Conservation (phyloP, 2,329 filamentous ascomycete genomes). For the Penicillium corylophilum region DNA sequence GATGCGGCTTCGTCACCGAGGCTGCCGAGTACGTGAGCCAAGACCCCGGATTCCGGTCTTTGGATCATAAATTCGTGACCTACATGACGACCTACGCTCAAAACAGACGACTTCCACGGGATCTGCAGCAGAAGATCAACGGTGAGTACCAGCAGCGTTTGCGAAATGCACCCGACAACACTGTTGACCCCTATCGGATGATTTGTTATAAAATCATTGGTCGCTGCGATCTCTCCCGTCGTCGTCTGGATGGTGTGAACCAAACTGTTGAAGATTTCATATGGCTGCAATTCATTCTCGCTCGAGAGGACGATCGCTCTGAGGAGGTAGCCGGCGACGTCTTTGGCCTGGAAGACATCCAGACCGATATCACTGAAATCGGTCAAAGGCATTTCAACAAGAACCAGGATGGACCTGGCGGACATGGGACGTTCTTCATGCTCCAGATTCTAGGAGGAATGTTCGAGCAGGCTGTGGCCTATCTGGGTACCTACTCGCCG, state of each 20-base stretch:
- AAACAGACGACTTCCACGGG: conserved; percentile 73
- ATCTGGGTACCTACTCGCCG: conserved; percentile 87
- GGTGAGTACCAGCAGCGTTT: conserved; percentile 85
- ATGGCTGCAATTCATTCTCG: conserved; percentile 65
- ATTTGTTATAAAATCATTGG: conserved; percentile 98
- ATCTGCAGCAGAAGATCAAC: conserved; percentile 82
- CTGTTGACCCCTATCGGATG: conserved; percentile 91
- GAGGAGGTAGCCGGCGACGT: conserved; percentile 63
- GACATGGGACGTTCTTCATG: conserved; percentile 89
- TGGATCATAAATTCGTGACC: conserved; percentile 84
- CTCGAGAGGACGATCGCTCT: conserved; percentile 59
- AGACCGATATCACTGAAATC: conserved; percentile 80
- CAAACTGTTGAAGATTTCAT: conserved; percentile 66
- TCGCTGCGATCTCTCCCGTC: conserved; percentile 61
- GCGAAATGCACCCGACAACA: conserved; percentile 79
- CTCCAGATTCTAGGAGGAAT: conserved; percentile 86
- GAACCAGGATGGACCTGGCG: conserved; percentile 72
- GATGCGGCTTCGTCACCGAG: conserved; percentile 79
- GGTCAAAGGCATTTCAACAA: conserved; percentile 89
- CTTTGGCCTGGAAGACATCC: conserved; percentile 67
- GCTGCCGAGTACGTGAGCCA: conserved; percentile 84
- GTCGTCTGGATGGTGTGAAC: conserved; percentile 58
- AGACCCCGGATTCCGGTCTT: conserved; percentile 76
- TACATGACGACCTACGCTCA: conserved; percentile 84
- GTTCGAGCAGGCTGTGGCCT: conserved; percentile 90